Base-by-base conservation (phyloP, 305 asterid species). In the Solanum hybrid region DNA sequence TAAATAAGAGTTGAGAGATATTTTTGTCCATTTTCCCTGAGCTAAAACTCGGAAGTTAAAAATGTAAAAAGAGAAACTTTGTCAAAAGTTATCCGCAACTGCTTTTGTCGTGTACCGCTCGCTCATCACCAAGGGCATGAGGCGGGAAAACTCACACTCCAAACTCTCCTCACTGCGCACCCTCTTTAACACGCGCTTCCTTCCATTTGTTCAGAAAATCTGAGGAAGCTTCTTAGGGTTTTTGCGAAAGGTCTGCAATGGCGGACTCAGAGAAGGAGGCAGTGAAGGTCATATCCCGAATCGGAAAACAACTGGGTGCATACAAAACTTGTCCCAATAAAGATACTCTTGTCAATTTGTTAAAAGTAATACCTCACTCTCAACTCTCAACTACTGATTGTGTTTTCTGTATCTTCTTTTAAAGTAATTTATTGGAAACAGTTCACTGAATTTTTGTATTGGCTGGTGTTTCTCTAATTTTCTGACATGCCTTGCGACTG, bases 271-370 rank as follows among this genome's bases (percentile, higher is more conserved):
- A 93, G 90, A 85, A 79, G 51, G 94, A 90, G 89, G 93, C 95
- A n/a, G 69, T 88, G 86, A 85, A 90, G 35, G 88, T 90, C 86
- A 89, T 95, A 60, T 56, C 81, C 51, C 93, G 90, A 90, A 88
- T 94, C 85, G 96, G 96, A 84, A 92, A 94, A 85, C 93, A 90
- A 89, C 93, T 96, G 82, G 92, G 89, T 80, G 89, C 93, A 29
- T 91, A 71, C 88, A 91, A 91, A 91, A 91, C 88, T 87, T 93
- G 96, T 92, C 97, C 97, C 87, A 92, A 90, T 94, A 95, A 95
- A 91, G 95, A 89, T 90, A 32, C 37, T 72, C 91, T 96, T 26
- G 92, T 94, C 89, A 93, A 96, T 91, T 89, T 94, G 32, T 98
- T 96, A 87, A 91, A 96, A 92, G 99, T 94, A 91, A 77, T 76